Evolutionary conservation across 2,329 filamentous ascomycete species (phyloP), one percentile per base, ranked within the genome.

Genomic region (Ophiostoma ulmi): DNA sequence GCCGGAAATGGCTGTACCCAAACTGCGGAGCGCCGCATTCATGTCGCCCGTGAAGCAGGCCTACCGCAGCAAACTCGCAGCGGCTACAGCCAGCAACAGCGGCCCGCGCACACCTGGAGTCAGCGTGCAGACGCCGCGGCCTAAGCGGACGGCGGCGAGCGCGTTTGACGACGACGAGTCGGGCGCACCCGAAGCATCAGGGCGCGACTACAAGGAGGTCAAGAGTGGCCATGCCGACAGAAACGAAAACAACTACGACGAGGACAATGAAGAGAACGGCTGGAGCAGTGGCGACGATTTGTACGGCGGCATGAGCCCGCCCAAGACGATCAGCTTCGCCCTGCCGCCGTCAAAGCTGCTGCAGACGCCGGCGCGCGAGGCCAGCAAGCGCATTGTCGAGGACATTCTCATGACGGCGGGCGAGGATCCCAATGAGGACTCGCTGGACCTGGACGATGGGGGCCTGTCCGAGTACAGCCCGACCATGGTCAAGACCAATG

Each of bases 261-360:
- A 44, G 10, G 36, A 20, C 31, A 26, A 63, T 14, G 36, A 39
- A 1, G 87, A 90, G 77, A 87, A 89, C 71, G 84, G 83, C 22
- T 95, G 93, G 90, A 90, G 94, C 69, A 90, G 93, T 73, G 89
- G 88, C 70, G 90, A 91, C 38, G 87, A 88, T 11, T 77, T 87
- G 6, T 89, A 90, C 72, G 86, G 86, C 7, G 92, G 90, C 6
- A 90, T 93, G 80, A 97, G 92, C 76, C 95, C 95, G 38, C 95
- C 95, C 0, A 98, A 98, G 83, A 95, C 92, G 13, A 94, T 96
- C 72, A 91, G 94, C 76, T 96, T 96, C 78, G 90, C 91, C 64
- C 81, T 96, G 67, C 91, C 91, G 68, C 90, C 90, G 69, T 91
- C 89, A 58, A 89, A 91, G 77, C 81, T 96, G 31, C 79, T 94